Evolutionary conservation across 225 moss, liverwort and hornwort species (phyloP).

Genomic region (Polytrichum commune): DNA sequence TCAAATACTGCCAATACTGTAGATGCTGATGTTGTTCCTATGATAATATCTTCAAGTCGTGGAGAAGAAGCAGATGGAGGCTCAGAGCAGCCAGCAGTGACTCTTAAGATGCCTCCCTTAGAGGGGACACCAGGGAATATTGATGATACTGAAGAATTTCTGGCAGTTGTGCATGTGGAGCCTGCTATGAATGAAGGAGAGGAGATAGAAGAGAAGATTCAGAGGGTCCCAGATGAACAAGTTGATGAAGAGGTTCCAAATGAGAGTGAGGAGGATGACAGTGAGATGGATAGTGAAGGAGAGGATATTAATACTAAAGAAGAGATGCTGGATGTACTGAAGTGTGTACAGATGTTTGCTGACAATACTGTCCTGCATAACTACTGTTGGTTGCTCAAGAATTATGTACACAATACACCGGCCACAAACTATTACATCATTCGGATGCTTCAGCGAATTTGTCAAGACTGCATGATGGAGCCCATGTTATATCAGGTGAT

Average conservation of each 20-base stretch:
- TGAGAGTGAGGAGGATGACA: constrained; percentile 23
- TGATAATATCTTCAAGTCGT: background rate
- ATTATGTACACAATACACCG: constrained; percentile 60
- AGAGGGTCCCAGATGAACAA: constrained; percentile 7
- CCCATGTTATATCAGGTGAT: constrained; percentile 94
- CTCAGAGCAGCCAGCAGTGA: background rate
- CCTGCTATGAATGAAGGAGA: constrained; percentile 12
- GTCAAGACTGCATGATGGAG: constrained; percentile 76
- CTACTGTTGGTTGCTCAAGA: constrained; percentile 93
- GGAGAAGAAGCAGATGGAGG: background rate
- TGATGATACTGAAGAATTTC: background rate
- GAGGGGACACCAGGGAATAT: background rate
- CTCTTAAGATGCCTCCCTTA: background rate
- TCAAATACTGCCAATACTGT: background rate
- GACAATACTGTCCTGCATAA: constrained; percentile 72
- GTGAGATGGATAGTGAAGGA: constrained; percentile 29
- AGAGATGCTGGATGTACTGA: constrained; percentile 57
- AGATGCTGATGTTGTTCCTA: background rate
- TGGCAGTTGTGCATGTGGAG: constrained; percentile 1
- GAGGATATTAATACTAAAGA: constrained; percentile 60
- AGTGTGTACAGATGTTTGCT: constrained; percentile 61
- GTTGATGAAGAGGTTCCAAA: constrained; percentile 10
- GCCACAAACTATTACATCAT: constrained; percentile 82
- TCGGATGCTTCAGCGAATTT: constrained; percentile 88
- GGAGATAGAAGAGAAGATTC: background rate